These are phyloP conservation scores for Monosporascus ibericus DNA, from an alignment of 2,329 filamentous ascomycete genomes.

Conservation along the genomic window DNA sequence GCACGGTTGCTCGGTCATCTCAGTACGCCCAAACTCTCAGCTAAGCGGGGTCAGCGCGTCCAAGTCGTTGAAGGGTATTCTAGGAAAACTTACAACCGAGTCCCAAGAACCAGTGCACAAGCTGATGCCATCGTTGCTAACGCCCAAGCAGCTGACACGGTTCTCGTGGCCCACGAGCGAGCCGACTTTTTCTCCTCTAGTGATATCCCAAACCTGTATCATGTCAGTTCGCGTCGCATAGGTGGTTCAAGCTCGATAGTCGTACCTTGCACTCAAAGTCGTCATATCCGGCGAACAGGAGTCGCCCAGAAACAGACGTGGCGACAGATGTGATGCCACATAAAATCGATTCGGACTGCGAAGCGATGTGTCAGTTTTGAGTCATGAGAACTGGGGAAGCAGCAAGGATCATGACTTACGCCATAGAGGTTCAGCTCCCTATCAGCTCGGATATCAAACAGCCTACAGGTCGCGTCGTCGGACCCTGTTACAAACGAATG, in stretches of 20 bases:
- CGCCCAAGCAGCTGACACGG: slow-evolving; percentile 94
- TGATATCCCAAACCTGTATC: slow-evolving; percentile 88
- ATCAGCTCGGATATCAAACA: slow-evolving; percentile 97
- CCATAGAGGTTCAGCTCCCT: slow-evolving; percentile 66
- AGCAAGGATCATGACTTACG: slow-evolving; percentile 36
- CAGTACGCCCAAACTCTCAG: slow-evolving; percentile 84
- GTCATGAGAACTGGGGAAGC: no score
- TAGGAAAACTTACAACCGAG: slow-evolving; percentile 71
- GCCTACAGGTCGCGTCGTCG: slow-evolving; percentile 91
- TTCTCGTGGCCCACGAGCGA: slow-evolving; percentile 97
- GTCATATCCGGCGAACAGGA: slow-evolving; percentile 96
- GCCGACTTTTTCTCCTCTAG: slow-evolving; percentile 93
- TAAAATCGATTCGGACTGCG: slow-evolving; percentile 88
- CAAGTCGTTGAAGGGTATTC: slow-evolving; percentile 25
- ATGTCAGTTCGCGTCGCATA: slow-evolving; percentile 6
- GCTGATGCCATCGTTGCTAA: slow-evolving; percentile 98
- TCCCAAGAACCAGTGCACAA: slow-evolving; percentile 99
- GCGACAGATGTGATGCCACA: slow-evolving; percentile 98
- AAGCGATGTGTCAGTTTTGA: slow-evolving; percentile 11
- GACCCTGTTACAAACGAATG: slow-evolving; percentile 98
- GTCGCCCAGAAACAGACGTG: slow-evolving; percentile 90
- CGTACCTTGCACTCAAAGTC: slow-evolving; percentile 99
- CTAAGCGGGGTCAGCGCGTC: slow-evolving; percentile 46
- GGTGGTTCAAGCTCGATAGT: slow-evolving; percentile 2
- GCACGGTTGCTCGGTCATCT: slow-evolving; percentile 25